phyloP scores from a whole-genome alignment of 139 green algal species.

The Volvox africanus region DNA sequence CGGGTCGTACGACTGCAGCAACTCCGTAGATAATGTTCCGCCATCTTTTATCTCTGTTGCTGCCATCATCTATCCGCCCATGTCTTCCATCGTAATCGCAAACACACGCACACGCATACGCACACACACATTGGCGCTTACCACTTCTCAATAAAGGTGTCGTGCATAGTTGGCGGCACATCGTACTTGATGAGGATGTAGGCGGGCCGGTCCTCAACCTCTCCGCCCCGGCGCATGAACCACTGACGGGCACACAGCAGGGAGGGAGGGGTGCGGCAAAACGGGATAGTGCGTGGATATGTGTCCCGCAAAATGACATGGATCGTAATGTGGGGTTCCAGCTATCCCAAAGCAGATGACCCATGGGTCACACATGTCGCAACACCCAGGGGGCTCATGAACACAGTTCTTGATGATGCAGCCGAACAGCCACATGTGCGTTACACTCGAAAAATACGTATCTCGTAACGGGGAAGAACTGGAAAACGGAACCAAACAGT shows the following conservation, averaged over 20 bases:
- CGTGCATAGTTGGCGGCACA: constrained; percentile 17
- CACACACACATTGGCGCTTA: not conserved
- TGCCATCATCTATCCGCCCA: too few relatives aligned
- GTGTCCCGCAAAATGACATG: not conserved
- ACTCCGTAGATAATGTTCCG: too few relatives aligned
- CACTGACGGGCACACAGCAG: not conserved
- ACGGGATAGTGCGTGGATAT: too few relatives aligned
- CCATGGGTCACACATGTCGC: not conserved
- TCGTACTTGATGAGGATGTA: constrained; percentile 22
- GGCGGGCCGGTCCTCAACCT: not conserved
- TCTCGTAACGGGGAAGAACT: not conserved
- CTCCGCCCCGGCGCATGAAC: not conserved
- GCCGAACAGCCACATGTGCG: too few relatives aligned
- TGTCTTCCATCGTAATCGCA: not conserved
- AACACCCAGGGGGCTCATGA: too few relatives aligned
- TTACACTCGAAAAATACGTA: not conserved
- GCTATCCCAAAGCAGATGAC: not conserved
- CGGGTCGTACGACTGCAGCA: not conserved
- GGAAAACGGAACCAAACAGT: not conserved
- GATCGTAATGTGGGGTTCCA: too few relatives aligned
- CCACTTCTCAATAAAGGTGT: constrained; percentile 7
- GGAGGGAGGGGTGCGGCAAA: not conserved
- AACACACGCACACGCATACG: not conserved
- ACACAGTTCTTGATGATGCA: too few relatives aligned
- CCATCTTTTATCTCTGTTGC: not conserved